A percentile compares a stretch with the other conserved stretches of the same genome.
phyloP scores from a whole-genome alignment of 2,329 filamentous ascomycete genomes.

The Venturia pyrina region DNA sequence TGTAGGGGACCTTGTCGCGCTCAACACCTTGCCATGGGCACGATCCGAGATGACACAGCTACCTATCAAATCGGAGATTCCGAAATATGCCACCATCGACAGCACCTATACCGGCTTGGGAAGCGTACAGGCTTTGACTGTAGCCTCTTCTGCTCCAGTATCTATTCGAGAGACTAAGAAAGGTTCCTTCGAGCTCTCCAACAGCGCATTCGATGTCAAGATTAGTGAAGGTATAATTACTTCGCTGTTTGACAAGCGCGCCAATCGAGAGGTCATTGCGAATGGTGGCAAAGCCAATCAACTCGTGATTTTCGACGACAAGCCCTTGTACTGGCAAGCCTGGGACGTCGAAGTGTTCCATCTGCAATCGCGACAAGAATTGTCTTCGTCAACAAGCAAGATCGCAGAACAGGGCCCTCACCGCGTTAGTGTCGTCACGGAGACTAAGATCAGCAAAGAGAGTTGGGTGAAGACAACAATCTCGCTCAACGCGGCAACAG shows the following conservation, averaged over 20 bases:
- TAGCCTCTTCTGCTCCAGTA: constrained; percentile 23
- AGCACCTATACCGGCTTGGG: constrained; percentile 32
- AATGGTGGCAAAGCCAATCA: constrained; percentile 71
- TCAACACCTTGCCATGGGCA: constrained; percentile 85
- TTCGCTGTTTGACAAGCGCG: constrained; percentile 67
- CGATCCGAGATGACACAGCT: constrained; percentile 64
- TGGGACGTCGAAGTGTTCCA: constrained; percentile 99
- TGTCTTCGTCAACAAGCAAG: constrained; percentile 56
- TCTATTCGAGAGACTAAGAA: constrained; percentile 41
- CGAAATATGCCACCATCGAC: constrained; percentile 21
- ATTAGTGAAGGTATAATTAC: constrained; percentile 70
- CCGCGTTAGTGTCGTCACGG: constrained; percentile 70
- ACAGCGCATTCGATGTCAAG: constrained; percentile 63
- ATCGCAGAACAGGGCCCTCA: constrained; percentile 64
- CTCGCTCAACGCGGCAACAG: constrained; percentile 59
- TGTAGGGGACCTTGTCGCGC: constrained; percentile 45
- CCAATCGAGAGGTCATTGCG: constrained; percentile 68
- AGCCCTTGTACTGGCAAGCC: constrained; percentile 93
- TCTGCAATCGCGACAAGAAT: constrained; percentile 71
- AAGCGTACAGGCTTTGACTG: constrained; percentile 22
- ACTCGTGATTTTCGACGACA: constrained; percentile 91
- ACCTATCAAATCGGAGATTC: constrained; percentile 24
- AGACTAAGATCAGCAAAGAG: constrained; percentile 76
- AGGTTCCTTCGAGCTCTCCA: constrained; percentile 68
- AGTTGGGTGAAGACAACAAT: constrained; percentile 84